Evolutionary conservation across 805 yeast genomes (phyloP).

Genomic region (Saccharomyces kudriavzevii): DNA sequence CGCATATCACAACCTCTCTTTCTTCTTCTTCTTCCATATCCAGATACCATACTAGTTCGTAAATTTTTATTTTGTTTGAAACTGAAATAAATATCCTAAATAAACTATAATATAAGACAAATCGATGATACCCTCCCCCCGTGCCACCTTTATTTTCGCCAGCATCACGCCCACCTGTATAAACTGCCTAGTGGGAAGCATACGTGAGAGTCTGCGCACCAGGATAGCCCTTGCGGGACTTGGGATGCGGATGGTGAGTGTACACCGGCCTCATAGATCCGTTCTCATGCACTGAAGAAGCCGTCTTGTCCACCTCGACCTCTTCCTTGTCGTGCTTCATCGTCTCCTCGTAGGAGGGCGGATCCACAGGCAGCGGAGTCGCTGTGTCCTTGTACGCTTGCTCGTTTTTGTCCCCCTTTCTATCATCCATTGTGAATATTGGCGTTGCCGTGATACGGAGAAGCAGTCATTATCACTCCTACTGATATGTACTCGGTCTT

Average conservation of each 20-base stretch:
- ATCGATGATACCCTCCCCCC: background rate
- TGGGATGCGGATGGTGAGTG: slow-evolving; percentile 5
- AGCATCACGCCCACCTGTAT: background rate
- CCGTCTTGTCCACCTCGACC: background rate
- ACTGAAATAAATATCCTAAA: background rate
- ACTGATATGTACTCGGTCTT: background rate
- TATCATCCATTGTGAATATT: background rate
- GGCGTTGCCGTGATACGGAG: background rate
- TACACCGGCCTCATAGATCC: background rate
- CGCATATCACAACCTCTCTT: background rate
- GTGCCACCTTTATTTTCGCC: background rate
- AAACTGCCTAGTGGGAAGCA: background rate
- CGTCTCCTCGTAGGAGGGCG: slow-evolving; percentile 25
- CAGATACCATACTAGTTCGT: background rate
- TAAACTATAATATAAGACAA: background rate
- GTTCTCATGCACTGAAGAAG: background rate
- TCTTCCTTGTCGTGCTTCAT: slow-evolving; percentile 1
- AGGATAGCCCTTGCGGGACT: slow-evolving; percentile 2
- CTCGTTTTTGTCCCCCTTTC: slow-evolving; percentile 3
- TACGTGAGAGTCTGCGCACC: slow-evolving; percentile 4
- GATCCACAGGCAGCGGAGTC: slow-evolving; percentile 11
- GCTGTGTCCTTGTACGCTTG: background rate
- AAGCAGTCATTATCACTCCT: too few species aligned
- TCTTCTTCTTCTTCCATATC: background rate
- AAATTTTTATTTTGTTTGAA: background rate